Percentiles rank a stretch among this genome's conserved stretches.
Evolutionary conservation across 2,329 filamentous ascomycete species (phyloP).

Genomic region (Xylariaceae sp.): DNA sequence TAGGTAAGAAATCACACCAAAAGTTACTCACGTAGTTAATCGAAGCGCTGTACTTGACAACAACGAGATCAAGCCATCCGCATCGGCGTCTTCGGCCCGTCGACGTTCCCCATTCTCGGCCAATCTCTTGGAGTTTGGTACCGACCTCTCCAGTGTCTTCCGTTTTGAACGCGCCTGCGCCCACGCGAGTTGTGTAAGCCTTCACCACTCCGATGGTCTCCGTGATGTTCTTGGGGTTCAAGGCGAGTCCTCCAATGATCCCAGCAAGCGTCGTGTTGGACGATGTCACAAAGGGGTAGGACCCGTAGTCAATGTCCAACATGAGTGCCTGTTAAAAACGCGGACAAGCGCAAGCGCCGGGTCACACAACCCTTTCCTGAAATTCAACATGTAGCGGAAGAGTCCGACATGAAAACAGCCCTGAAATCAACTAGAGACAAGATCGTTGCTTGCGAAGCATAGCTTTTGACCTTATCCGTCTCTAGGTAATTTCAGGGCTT

Average conservation of each 20-base stretch:
- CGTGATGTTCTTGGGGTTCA: conserved; percentile 3
- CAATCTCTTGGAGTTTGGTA: conserved; percentile 3
- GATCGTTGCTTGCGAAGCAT: neutral
- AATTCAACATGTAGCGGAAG: neutral
- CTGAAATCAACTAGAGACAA: neutral
- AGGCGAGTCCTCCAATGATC: neutral
- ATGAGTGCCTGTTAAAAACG: conserved; percentile 1
- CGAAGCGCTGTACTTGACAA: neutral
- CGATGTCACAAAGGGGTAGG: conserved; percentile 1
- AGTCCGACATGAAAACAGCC: neutral
- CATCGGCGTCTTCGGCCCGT: conserved; percentile 3
- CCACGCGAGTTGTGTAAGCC: conserved; percentile 2
- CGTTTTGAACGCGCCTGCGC: neutral
- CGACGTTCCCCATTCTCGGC: conserved; percentile 2
- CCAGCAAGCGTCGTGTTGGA: conserved; percentile 1
- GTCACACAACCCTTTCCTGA: neutral
- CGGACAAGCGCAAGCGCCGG: conserved; percentile 3
- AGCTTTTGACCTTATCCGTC: conserved; percentile 1
- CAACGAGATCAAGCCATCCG: too few relatives aligned
- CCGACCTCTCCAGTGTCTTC: conserved; percentile 2
- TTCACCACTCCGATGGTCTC: conserved; percentile 2
- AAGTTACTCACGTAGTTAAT: neutral
- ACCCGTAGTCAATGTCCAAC: conserved; percentile 2
- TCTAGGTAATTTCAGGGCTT: neutral
- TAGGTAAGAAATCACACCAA: neutral